phyloP scores from a whole-genome alignment of 768 basidiomycete genomes.

The Suillus bovinus region DNA sequence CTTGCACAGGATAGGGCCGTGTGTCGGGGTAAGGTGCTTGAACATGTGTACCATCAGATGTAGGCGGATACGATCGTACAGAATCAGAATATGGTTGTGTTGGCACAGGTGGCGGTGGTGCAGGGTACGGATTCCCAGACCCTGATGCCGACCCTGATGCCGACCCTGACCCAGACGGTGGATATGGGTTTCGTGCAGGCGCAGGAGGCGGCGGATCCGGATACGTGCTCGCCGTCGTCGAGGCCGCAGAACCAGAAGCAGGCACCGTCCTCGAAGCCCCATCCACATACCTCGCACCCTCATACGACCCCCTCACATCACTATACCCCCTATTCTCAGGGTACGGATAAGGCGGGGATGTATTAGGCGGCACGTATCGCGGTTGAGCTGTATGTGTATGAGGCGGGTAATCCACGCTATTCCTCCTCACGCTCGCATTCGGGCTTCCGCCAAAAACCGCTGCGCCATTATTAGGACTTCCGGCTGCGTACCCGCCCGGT shows the following conservation, averaged over 20 bases:
- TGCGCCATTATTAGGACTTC: not conserved
- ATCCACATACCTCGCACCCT: not conserved
- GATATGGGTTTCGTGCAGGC: slow-evolving; percentile 23
- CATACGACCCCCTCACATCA: slow-evolving; percentile 2
- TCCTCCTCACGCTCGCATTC: not conserved
- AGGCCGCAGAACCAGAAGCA: not conserved
- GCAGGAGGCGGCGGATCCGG: slow-evolving; percentile 14
- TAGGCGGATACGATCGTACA: not conserved
- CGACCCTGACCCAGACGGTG: slow-evolving; percentile 20
- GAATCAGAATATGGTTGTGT: slow-evolving; percentile 13
- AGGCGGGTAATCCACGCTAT: not conserved
- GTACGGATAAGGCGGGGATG: slow-evolving; percentile 6
- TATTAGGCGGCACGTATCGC: slow-evolving; percentile 1
- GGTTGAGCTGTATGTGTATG: not conserved
- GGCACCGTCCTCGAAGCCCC: not conserved
- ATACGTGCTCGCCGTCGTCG: slow-evolving; percentile 4
- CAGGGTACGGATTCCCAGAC: slow-evolving; percentile 32
- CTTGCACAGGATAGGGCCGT: not conserved
- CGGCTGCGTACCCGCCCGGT: slow-evolving; percentile 21
- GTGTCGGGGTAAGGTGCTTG: not conserved
- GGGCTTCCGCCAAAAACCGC: slow-evolving; percentile 3
- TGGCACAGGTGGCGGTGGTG: not conserved
- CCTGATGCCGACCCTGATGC: slow-evolving; percentile 18
- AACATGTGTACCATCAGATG: not conserved
- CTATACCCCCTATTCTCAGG: slow-evolving; percentile 5